A percentile compares a stretch with the other conserved stretches of the same genome.
These are phyloP conservation scores for Starmerella scarabaei DNA, from an alignment of 805 yeast species.

Conservation along the genomic window DNA sequence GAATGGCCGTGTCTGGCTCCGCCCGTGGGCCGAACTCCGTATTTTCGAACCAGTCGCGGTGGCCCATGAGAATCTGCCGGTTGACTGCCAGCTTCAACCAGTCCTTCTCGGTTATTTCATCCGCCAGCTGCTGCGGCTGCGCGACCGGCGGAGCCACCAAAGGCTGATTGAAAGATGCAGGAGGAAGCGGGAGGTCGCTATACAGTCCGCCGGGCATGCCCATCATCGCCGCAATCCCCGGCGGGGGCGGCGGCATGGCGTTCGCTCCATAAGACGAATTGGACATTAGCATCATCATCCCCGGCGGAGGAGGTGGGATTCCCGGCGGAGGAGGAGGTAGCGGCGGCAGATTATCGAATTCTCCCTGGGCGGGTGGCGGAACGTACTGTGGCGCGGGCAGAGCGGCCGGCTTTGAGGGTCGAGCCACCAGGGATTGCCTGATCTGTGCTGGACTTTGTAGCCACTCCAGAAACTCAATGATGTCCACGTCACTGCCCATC, in stretches of 20 bases:
- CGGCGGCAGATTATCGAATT: not conserved
- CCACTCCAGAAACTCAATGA: slow-evolving; percentile 45
- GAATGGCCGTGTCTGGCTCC: slow-evolving; percentile 14
- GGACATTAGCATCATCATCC: not conserved
- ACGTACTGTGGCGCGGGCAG: not conserved
- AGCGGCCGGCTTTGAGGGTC: slow-evolving; percentile 6
- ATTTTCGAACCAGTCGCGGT: slow-evolving; percentile 24
- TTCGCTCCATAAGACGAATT: slow-evolving; percentile 1
- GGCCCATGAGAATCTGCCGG: slow-evolving; percentile 28
- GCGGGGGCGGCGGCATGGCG: not conserved
- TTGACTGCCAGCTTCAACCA: slow-evolving; percentile 26
- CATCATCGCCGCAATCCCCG: not conserved
- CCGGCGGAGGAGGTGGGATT: not conserved
- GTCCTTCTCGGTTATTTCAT: slow-evolving; percentile 14
- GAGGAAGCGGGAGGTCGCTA: not conserved
- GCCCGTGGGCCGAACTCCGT: slow-evolving; percentile 21
- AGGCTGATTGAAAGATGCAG: not conserved
- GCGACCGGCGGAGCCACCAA: not conserved
- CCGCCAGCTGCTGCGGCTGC: not conserved
- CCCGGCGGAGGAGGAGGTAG: not conserved
- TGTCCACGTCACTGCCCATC: slow-evolving; percentile 28
- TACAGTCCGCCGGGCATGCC: not conserved
- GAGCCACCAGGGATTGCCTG: slow-evolving; percentile 17
- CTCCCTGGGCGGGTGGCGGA: not conserved
- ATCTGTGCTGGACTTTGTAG: slow-evolving; percentile 15